Evolutionary conservation across 108 stramenopile species (phyloP).

Genomic region (Fragilariopsis cylindrus): DNA sequence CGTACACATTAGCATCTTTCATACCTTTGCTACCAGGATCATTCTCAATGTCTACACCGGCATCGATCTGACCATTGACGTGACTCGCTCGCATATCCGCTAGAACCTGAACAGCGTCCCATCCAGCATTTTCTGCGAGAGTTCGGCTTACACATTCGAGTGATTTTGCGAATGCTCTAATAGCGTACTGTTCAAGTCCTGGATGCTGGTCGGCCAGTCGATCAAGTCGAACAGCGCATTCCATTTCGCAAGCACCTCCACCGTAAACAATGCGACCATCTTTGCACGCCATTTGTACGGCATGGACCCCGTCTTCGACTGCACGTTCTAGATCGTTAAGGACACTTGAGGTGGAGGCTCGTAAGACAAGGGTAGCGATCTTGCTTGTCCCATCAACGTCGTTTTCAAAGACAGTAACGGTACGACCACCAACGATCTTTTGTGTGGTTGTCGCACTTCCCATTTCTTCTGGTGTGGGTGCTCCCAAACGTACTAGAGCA

Average conservation of each 20-base stretch:
- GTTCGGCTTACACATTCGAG: constrained; percentile 94
- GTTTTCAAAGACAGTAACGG: constrained; percentile 90
- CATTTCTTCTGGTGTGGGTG: constrained; percentile 97
- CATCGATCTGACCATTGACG: constrained; percentile 66
- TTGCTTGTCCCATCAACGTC: constrained; percentile 58
- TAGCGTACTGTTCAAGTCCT: constrained; percentile 98
- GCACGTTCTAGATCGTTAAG: constrained; percentile 97
- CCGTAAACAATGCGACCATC: constrained; percentile 93
- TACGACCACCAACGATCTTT: constrained; percentile 89
- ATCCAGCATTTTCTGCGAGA: constrained; percentile 96
- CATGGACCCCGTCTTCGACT: constrained; percentile 95
- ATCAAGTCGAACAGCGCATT: constrained; percentile 77
- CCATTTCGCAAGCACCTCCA: constrained; percentile 95
- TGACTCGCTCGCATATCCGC: constrained; percentile 91
- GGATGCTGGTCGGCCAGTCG: constrained; percentile 87
- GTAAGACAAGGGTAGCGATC: constrained; percentile 92
- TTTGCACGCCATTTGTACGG: constrained; percentile 84
- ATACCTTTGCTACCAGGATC: constrained; percentile 46
- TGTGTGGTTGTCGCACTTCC: constrained; percentile 78
- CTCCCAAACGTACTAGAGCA: constrained; percentile 93
- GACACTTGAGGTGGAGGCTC: constrained; percentile 90
- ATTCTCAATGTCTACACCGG: constrained; percentile 87
- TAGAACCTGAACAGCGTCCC: constrained; percentile 83
- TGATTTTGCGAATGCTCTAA: constrained; percentile 96
- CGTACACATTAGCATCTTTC: constrained; percentile 68